Conservation (phyloP, 805 yeast species). For the Clavispora vitiphila region DNA sequence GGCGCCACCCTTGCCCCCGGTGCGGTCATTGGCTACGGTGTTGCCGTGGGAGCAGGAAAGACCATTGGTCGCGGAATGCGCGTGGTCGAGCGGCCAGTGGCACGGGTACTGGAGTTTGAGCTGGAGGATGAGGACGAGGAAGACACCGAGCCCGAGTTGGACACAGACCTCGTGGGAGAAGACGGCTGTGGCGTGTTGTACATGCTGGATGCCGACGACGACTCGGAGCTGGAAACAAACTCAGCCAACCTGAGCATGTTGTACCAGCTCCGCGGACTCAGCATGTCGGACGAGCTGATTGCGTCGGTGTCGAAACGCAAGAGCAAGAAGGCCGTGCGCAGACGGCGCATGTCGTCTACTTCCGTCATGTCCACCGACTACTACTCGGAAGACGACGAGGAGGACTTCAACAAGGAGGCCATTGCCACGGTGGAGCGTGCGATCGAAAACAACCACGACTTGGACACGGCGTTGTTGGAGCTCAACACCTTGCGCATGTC, state of each 20-base stretch:
- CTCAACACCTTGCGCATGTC: slow-evolving; percentile 95
- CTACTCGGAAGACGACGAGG: slow-evolving; percentile 45
- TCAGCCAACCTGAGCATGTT: slow-evolving; percentile 34
- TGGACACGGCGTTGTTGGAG: slow-evolving; percentile 89
- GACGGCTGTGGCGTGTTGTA: slow-evolving; percentile 49
- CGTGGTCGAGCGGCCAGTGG: slow-evolving; percentile 42
- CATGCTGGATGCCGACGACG: slow-evolving; percentile 34
- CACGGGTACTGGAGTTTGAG: slow-evolving; percentile 22
- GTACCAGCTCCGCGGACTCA: slow-evolving; percentile 44
- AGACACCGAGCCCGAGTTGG: slow-evolving; percentile 18
- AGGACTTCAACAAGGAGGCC: slow-evolving; percentile 86
- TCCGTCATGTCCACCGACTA: slow-evolving; percentile 44
- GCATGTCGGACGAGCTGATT: slow-evolving; percentile 55
- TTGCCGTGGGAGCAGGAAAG: slow-evolving; percentile 53
- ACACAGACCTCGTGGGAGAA: slow-evolving; percentile 37
- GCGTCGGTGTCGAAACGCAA: slow-evolving; percentile 46
- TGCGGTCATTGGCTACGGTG: slow-evolving; percentile 73
- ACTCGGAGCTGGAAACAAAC: slow-evolving; percentile 38
- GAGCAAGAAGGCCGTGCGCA: slow-evolving; percentile 30
- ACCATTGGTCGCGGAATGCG: slow-evolving; percentile 46
- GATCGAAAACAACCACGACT: slow-evolving; percentile 83
- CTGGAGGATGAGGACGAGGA: slow-evolving; percentile 25
- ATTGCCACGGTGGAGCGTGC: slow-evolving; percentile 90
- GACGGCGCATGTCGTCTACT: slow-evolving; percentile 32
- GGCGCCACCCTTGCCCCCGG: slow-evolving; percentile 59